Percentiles rank a stretch among this genome's conserved stretches.
Conservation (phyloP, 805 yeast genomes). For the Starmera caribaea region DNA sequence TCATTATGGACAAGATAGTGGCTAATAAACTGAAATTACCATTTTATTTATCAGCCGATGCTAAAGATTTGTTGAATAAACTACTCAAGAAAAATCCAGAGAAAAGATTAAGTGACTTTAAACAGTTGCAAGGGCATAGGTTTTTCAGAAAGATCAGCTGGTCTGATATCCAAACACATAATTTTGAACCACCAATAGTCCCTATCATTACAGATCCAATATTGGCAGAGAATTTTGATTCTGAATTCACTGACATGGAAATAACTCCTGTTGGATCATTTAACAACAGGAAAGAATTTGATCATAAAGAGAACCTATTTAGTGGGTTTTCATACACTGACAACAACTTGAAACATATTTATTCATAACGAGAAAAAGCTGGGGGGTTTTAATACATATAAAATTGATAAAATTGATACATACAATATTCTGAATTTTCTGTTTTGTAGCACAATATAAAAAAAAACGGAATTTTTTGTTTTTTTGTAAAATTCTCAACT, state of each 20-base stretch:
- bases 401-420: too few relatives aligned
- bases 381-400: too few relatives aligned
- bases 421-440: too few relatives aligned
- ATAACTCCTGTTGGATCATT: conserved; percentile 23
- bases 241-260: conserved; percentile 66
- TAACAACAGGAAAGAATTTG: conserved; percentile 3
- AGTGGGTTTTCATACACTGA: conserved; percentile 38
- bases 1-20: conserved; percentile 64
- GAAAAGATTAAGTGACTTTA: conserved; percentile 53
- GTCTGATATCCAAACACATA: conserved; percentile 39
- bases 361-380: too few relatives aligned
- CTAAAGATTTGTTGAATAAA: conserved; percentile 62
- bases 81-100: conserved; percentile 60
- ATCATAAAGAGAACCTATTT: conserved; percentile 19
- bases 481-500: background rate
- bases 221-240: conserved; percentile 77
- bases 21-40: conserved; percentile 64
- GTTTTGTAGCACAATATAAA: too few relatives aligned
- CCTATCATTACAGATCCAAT: conserved; percentile 77
- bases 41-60: conserved; percentile 67
- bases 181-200: conserved; percentile 62
- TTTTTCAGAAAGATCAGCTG: conserved; percentile 75
- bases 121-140: conserved; percentile 50
- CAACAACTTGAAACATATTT: conserved; percentile 11
- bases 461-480: too few relatives aligned